phyloP scores from a whole-genome alignment of 1,284 basidiomycete genomes.

The Testicularia cyperi region DNA sequence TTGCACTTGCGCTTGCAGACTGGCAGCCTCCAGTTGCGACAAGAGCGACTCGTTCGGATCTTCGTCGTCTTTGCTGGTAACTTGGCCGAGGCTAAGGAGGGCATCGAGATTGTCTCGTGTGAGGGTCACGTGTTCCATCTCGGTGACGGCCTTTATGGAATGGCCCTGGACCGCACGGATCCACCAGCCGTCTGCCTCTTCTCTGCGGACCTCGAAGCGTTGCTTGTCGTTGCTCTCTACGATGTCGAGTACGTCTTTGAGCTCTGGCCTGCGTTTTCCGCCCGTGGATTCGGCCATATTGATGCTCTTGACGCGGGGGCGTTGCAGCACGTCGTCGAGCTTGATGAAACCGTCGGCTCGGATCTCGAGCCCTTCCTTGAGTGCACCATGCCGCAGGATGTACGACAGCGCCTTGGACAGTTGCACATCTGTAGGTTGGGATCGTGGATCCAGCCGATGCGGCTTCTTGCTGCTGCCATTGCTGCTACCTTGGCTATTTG shows the following conservation, averaged over 20 bases:
- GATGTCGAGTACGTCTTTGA: conserved; percentile 38
- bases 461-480: conserved; percentile 8
- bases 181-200: conserved; percentile 62
- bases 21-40: conserved; percentile 1
- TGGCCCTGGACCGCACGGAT: conserved; percentile 90
- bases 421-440: conserved; percentile 23
- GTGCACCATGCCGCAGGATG: conserved; percentile 79
- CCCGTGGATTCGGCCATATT: conserved; percentile 29
- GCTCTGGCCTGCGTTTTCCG: conserved; percentile 8
- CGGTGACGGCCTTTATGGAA: conserved; percentile 69
- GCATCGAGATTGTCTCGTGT: conserved; percentile 31
- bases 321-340: conserved; percentile 65
- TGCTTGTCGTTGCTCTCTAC: conserved; percentile 53
- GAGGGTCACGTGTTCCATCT: conserved; percentile 29
- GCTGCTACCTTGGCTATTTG: no score
- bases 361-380: conserved; percentile 73
- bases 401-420: conserved; percentile 80
- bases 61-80: neutral
- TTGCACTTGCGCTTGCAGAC: neutral
- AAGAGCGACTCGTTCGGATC: neutral
- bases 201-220: conserved; percentile 54
- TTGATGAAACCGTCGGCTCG: conserved; percentile 77
- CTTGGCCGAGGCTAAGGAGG: conserved; percentile 7
- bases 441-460: conserved; percentile 5
- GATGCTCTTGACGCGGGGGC: conserved; percentile 46